Evolutionary conservation across 108 stramenopile species (phyloP).

Genomic region (Nitzschia sp.): DNA sequence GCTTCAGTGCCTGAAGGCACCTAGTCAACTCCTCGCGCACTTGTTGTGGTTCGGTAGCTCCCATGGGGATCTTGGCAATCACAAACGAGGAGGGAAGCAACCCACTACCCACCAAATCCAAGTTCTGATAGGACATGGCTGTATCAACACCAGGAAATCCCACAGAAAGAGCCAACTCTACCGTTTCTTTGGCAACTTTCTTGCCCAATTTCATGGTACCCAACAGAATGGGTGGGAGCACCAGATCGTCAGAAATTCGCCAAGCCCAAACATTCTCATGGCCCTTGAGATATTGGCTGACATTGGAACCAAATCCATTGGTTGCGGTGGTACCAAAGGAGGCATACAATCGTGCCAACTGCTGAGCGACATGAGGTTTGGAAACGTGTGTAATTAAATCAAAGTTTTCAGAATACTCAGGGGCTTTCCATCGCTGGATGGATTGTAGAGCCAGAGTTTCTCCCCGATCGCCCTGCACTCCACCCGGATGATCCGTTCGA

Average conservation of each 20-base stretch:
- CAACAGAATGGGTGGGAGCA: constrained; percentile 48
- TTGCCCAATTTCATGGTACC: constrained; percentile 69
- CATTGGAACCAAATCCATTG: background rate
- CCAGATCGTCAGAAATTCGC: no score
- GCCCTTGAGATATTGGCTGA: no score
- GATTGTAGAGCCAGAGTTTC: constrained; percentile 52
- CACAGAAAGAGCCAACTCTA: constrained; percentile 33
- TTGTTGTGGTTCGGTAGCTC: constrained; percentile 47
- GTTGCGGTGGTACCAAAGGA: background rate
- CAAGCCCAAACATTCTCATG: no score
- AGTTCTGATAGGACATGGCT: constrained; percentile 83
- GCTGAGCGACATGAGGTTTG: constrained; percentile 15
- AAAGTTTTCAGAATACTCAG: constrained; percentile 56
- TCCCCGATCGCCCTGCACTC: constrained; percentile 64
- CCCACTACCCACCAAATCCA: constrained; percentile 51
- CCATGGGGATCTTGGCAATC: constrained; percentile 79
- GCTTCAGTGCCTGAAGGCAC: constrained; percentile 45
- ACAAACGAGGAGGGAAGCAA: constrained; percentile 27
- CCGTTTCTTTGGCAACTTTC: constrained; percentile 29
- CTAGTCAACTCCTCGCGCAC: constrained; percentile 51
- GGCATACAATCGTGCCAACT: constrained; percentile 25
- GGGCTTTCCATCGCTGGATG: constrained; percentile 40
- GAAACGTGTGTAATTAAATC: constrained; percentile 44
- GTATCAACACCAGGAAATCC: constrained; percentile 72
- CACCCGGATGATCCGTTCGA: constrained; percentile 75